These are phyloP conservation scores for Phanerochaete carnosa DNA, from an alignment of 768 basidiomycete genomes.

Conservation along the genomic window DNA sequence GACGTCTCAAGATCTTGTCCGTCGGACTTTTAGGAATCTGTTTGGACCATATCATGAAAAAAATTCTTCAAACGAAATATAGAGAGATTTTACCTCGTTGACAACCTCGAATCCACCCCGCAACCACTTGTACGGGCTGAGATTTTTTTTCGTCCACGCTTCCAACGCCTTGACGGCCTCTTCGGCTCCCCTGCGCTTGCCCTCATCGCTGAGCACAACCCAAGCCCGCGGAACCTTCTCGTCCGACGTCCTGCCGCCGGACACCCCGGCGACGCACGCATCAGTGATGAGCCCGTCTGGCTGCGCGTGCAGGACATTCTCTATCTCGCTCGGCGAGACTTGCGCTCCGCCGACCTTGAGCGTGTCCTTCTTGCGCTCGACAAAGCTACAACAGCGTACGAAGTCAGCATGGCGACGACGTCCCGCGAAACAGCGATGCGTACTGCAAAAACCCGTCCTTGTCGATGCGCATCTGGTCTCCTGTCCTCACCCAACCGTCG, in stretches of 20 bases:
- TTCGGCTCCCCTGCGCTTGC: conserved; percentile 44
- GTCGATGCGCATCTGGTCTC: conserved; percentile 65
- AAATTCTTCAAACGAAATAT: not conserved
- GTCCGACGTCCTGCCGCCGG: conserved; percentile 64
- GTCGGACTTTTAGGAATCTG: conserved; percentile 75
- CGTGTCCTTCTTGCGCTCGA: conserved; percentile 77
- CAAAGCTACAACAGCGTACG: conserved; percentile 44
- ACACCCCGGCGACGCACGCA: conserved; percentile 70
- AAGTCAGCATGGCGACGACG: not conserved
- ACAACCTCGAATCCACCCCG: too few relatives aligned
- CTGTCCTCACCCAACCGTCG: conserved; percentile 74
- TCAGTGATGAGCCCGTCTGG: conserved; percentile 62
- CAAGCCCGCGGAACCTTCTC: too few relatives aligned
- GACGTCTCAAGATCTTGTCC: conserved; percentile 65
- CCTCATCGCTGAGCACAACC: conserved; percentile 57
- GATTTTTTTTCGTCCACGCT: conserved; percentile 54
- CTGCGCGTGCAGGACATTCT: conserved; percentile 58
- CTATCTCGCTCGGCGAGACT: conserved; percentile 80
- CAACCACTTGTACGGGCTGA: conserved; percentile 77
- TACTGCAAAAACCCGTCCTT: conserved; percentile 64
- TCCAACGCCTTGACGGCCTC: conserved; percentile 47
- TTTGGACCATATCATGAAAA: not conserved
- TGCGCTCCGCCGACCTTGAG: conserved; percentile 78
- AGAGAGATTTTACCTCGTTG: conserved; percentile 48
- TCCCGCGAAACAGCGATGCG: conserved; percentile 26